These are phyloP conservation scores for Zoysia japonica DNA, from an alignment of 176 grass and related monocot genomes.

Conservation along the genomic window DNA sequence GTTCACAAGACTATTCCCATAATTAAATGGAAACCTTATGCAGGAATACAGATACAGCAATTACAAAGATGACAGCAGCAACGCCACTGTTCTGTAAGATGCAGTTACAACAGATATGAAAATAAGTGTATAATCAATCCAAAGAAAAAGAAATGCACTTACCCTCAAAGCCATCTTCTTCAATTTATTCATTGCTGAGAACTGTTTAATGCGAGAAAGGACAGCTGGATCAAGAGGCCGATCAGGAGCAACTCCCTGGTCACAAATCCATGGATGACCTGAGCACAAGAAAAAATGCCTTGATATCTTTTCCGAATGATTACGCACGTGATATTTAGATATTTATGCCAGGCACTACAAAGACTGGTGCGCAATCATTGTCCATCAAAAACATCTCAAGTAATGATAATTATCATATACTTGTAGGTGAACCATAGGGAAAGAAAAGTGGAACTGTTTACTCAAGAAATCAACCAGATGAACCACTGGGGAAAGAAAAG, in stretches of 20 bases:
- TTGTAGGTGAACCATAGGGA: neutral
- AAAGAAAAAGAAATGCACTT: slow-evolving; percentile 24
- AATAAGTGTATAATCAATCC: neutral
- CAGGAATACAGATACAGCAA: neutral
- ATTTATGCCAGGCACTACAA: neutral
- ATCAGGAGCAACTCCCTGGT: slow-evolving; percentile 74
- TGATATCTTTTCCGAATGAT: neutral
- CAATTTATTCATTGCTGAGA: slow-evolving; percentile 83
- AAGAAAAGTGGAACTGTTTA: neutral
- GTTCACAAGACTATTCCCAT: slow-evolving; percentile 13
- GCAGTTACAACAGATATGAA: neutral
- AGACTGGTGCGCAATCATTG: neutral
- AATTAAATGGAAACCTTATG: neutral
- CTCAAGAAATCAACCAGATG: neutral
- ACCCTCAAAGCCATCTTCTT: slow-evolving; percentile 89
- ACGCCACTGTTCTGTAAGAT: neutral
- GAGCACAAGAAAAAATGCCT: slow-evolving; percentile 24
- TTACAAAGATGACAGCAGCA: neutral
- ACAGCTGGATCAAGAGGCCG: slow-evolving; percentile 72
- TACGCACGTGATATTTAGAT: neutral
- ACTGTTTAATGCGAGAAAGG: slow-evolving; percentile 77
- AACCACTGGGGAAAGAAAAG: too few relatives aligned
- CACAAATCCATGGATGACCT: slow-evolving; percentile 85
- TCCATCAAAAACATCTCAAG: neutral
- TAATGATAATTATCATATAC: neutral